A percentile compares a stretch with the other conserved stretches of the same genome.
These are phyloP conservation scores for Vitis hybrid DNA, from an alignment of 177 flowering plant species.

Conservation along the genomic window DNA sequence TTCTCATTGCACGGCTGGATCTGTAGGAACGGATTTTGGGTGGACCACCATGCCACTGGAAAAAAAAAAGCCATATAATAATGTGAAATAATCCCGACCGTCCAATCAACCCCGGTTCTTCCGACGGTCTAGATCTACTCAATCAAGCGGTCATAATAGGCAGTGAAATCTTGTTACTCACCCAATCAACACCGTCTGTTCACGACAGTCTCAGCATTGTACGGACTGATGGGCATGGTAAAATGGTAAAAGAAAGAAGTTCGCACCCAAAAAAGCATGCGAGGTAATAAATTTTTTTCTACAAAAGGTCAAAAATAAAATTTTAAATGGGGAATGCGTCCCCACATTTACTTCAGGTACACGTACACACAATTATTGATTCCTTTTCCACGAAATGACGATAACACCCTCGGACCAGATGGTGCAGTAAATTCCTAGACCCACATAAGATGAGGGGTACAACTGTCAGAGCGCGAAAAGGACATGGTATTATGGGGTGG, in stretches of 20 bases:
- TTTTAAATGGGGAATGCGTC: background rate
- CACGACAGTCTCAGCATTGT: conserved; percentile 9
- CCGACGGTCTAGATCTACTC: conserved; percentile 4
- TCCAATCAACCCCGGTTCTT: conserved; percentile 22
- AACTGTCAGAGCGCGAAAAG: conserved; percentile 18
- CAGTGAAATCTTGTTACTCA: too few relatives aligned
- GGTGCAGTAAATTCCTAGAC: background rate
- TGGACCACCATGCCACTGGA: conserved; percentile 19
- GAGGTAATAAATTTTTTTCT: background rate
- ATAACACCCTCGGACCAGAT: conserved; percentile 9
- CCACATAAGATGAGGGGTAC: conserved; percentile 8
- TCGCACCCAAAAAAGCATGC: background rate
- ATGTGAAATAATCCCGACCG: conserved; percentile 29
- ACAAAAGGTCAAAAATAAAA: conserved; percentile 3
- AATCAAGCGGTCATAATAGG: too few relatives aligned
- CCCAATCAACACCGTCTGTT: conserved; percentile 26
- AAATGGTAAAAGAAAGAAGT: background rate
- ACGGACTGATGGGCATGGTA: conserved; percentile 10
- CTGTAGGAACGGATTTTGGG: conserved; percentile 24
- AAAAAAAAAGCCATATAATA: conserved; percentile 4
- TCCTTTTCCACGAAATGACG: conserved; percentile 5
- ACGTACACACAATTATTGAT: conserved; percentile 6
- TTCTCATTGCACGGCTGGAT: conserved; percentile 48
- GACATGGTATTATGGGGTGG: conserved; percentile 39
- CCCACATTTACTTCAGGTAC: background rate